Conservation (phyloP, 2,329 filamentous ascomycete species). For the Phoma sp. region DNA sequence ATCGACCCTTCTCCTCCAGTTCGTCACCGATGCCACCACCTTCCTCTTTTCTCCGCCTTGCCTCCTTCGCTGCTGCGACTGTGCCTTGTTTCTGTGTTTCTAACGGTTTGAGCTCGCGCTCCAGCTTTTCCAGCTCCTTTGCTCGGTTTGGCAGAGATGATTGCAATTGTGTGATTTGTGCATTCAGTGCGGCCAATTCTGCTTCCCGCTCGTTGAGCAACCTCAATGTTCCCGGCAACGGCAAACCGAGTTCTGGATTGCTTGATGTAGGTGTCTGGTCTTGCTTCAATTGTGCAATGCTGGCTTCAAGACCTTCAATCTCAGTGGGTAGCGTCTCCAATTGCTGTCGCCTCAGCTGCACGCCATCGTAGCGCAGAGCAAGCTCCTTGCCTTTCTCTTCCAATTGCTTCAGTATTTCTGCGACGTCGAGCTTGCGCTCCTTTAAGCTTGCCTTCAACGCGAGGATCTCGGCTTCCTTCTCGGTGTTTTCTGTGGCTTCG, state of each 20-base stretch:
- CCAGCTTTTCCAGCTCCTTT: constrained; percentile 71
- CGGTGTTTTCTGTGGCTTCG: constrained; percentile 76
- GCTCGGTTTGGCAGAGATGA: constrained; percentile 69
- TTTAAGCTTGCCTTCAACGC: constrained; percentile 79
- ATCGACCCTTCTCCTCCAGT: constrained; percentile 76
- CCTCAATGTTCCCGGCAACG: constrained; percentile 53
- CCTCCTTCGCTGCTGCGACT: constrained; percentile 73
- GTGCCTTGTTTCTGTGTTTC: constrained; percentile 72
- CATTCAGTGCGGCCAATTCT: constrained; percentile 52
- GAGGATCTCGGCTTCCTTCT: constrained; percentile 64
- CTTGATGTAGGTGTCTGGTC: constrained; percentile 45
- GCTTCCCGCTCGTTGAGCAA: constrained; percentile 52
- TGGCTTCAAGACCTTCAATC: constrained; percentile 60
- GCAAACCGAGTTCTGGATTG: constrained; percentile 53
- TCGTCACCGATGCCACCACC: constrained; percentile 73
- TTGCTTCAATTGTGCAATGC: constrained; percentile 56
- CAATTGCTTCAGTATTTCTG: constrained; percentile 74
- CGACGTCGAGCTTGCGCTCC: constrained; percentile 79
- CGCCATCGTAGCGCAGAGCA: constrained; percentile 62
- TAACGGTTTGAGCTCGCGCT: constrained; percentile 71
- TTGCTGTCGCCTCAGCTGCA: constrained; percentile 61
- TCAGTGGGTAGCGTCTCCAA: constrained; percentile 60
- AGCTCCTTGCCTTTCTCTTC: constrained; percentile 70
- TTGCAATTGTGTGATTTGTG: constrained; percentile 59
- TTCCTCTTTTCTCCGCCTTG: constrained; percentile 70